Conservation (phyloP, 148 eudicot species). For the Arctostaphylos glauca region DNA sequence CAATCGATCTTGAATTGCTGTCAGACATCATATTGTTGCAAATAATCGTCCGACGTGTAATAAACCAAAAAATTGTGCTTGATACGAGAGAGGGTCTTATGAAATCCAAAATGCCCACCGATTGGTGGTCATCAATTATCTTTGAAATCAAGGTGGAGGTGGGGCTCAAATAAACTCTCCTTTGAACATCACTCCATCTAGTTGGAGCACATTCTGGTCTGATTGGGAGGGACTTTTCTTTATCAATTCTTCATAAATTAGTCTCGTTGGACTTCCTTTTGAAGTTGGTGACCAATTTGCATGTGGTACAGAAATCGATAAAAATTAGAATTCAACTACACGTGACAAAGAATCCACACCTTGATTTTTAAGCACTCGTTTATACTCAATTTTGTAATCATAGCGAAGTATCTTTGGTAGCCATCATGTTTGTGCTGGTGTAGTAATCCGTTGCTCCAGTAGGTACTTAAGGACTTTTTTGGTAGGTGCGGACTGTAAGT, state of each 20-base stretch:
- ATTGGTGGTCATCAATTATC: too few relatives aligned
- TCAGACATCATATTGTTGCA: not conserved
- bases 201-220: not conserved
- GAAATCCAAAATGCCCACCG: not conserved
- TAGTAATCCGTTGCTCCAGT: conserved; percentile 5
- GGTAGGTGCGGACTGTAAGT: too few relatives aligned
- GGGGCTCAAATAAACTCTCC: not conserved
- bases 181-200: too few relatives aligned
- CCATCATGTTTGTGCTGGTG: not conserved
- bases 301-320: conserved; percentile 1
- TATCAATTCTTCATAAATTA: not conserved
- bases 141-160: not conserved
- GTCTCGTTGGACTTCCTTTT: not conserved
- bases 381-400: not conserved
- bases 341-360: not conserved
- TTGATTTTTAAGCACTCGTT: not conserved
- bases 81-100: not conserved
- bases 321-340: not conserved
- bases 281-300: conserved; percentile 8
- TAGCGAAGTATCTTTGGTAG: not conserved
- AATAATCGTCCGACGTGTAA: not conserved
- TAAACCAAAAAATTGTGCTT: not conserved
- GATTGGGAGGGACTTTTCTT: not conserved
- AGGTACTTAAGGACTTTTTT: too few relatives aligned
- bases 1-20: not conserved